These are phyloP conservation scores for Epichloe gansuensis DNA, from an alignment of 2,329 filamentous ascomycete genomes.

Conservation along the genomic window DNA sequence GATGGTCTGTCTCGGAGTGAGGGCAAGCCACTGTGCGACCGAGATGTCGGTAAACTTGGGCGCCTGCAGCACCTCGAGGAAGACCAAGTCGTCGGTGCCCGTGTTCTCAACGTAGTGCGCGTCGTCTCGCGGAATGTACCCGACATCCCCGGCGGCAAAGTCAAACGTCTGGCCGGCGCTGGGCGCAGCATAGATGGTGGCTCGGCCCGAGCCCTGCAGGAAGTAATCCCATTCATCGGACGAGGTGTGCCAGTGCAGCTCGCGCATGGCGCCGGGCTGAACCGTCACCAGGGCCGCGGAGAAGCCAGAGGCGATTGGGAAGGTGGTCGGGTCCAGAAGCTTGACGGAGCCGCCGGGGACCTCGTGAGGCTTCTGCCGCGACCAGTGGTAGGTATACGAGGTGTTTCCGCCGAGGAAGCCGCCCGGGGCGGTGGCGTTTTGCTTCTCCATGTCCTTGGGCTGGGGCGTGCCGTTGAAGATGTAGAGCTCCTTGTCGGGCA, in stretches of 20 bases:
- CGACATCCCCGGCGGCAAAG: conserved; percentile 46
- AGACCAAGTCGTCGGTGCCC: conserved; percentile 42
- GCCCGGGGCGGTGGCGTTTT: conserved; percentile 34
- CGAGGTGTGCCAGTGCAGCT: conserved; percentile 51
- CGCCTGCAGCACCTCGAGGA: conserved; percentile 47
- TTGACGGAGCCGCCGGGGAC: conserved; percentile 47
- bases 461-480: conserved; percentile 41
- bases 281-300: conserved; percentile 45
- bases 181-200: conserved; percentile 43
- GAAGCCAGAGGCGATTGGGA: conserved; percentile 43
- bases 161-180: conserved; percentile 41
- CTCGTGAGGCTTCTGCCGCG: conserved; percentile 35
- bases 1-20: conserved; percentile 46
- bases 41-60: conserved; percentile 39
- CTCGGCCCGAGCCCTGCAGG: conserved; percentile 40
- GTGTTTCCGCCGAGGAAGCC: conserved; percentile 26
- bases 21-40: conserved; percentile 45
- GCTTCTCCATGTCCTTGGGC: conserved; percentile 30
- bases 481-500: conserved; percentile 35
- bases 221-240: conserved; percentile 52
- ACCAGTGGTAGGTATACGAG: conserved; percentile 39
- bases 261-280: conserved; percentile 50
- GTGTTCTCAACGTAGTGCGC: conserved; percentile 52
- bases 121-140: conserved; percentile 37
- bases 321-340: conserved; percentile 43